Base-by-base conservation (phyloP, 1,284 basidiomycete species). In the Irpex lacteus region DNA sequence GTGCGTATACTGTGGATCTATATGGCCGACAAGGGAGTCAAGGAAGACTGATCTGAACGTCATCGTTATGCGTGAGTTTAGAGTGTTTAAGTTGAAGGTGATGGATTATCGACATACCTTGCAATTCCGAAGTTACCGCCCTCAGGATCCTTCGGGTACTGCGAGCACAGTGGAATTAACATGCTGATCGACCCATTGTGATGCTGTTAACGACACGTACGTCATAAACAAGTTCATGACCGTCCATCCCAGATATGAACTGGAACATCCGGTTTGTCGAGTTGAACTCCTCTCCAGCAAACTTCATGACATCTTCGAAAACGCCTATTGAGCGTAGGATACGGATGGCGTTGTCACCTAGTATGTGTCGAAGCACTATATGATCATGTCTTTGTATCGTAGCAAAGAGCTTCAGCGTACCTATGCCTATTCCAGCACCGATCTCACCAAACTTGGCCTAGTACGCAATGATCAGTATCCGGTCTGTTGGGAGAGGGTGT, bases 371-470 rank as follows among this genome's bases (percentile, higher is more conserved):
- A 34, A 56, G n/a, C 36, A 18, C 5, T 59, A 60, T 40, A 59
- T 13, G 49, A 32, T 11, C 36, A 13, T 53, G 4, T 37, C 59
- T 68, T 56, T 44, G 44, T 18, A 15, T 47, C 11, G 44, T 47
- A 52, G 47, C 4, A 50, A 38, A 8, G 50, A 15, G 15, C 26
- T 36, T 15, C 36, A 37, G 26, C 44, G 21, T 61, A 82, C 83
- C 83, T 52, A 86, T 64, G 13, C 78, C 81, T 47, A 85, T 78
- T 2, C 83, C 84, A 32, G 84, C 83, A 13, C 84, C 84, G 55
- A 85, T 76, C 70, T 84, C 81, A 32, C 75, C 76, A 64, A 83
- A 82, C 63, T 75, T 74, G 11, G 77, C 64, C 80, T 81, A 11
- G 26, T 32, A 8, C 34, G 32, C 47, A 36, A 8, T 13, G 19